Conservation (phyloP, 2,329 filamentous ascomycete genomes). For the Calonectria pauciramosa region DNA sequence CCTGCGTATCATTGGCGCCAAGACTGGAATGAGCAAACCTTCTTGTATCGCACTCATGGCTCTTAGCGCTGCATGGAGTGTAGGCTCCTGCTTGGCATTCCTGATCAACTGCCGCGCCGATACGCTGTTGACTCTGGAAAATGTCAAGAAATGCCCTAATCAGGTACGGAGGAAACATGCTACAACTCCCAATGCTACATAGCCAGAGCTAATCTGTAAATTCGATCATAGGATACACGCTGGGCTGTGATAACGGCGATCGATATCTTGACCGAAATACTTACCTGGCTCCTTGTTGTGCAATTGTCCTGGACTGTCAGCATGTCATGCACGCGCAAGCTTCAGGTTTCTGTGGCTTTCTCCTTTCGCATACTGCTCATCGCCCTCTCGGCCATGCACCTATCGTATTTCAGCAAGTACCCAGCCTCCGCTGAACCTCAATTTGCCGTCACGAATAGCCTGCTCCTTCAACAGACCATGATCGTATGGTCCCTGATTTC, state of each 20-base stretch:
- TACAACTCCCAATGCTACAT: neutral
- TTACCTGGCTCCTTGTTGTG: slow-evolving; percentile 30
- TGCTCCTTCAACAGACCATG: slow-evolving; percentile 35
- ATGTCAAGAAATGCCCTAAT: slow-evolving; percentile 25
- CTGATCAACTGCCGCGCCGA: slow-evolving; percentile 24
- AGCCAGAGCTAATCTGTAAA: neutral
- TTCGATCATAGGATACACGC: slow-evolving; percentile 16
- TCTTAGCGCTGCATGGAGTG: slow-evolving; percentile 23
- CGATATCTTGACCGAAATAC: slow-evolving; percentile 30
- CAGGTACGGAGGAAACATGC: slow-evolving; percentile 27
- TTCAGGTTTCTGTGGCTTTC: slow-evolving; percentile 35
- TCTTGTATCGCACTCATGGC: slow-evolving; percentile 31
- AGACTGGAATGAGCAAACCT: slow-evolving; percentile 28
- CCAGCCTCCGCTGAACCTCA: slow-evolving; percentile 31
- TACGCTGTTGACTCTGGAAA: slow-evolving; percentile 18
- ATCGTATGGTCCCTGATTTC: slow-evolving; percentile 38
- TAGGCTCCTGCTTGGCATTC: slow-evolving; percentile 26
- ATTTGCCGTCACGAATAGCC: slow-evolving; percentile 32
- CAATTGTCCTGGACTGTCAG: slow-evolving; percentile 34
- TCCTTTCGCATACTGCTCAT: slow-evolving; percentile 40
- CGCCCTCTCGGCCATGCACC: slow-evolving; percentile 33
- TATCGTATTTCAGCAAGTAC: slow-evolving; percentile 20
- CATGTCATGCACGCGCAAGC: slow-evolving; percentile 31
- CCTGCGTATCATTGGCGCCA: slow-evolving; percentile 36
- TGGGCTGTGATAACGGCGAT: slow-evolving; percentile 32